These are phyloP conservation scores for Amanita thiersii DNA, from an alignment of 768 basidiomycete genomes.

Conservation along the genomic window DNA sequence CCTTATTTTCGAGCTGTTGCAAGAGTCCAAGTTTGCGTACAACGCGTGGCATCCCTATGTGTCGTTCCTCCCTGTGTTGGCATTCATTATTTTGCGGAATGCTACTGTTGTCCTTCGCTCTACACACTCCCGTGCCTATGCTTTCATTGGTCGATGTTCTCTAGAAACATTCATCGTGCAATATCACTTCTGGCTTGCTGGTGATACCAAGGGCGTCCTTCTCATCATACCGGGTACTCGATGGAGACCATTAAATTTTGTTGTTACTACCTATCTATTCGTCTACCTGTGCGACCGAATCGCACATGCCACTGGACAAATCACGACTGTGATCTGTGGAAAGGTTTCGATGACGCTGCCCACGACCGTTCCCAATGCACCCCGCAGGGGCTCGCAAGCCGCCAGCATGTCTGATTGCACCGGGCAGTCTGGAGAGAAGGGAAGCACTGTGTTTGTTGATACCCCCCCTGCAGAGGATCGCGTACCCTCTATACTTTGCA, in stretches of 20 bases:
- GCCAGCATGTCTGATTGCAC: too few species aligned
- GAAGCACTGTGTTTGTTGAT: neutral
- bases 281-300: conserved; percentile 74
- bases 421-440: too few species aligned
- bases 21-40: conserved; percentile 78
- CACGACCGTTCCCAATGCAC: conserved; percentile 16
- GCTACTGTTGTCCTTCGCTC: conserved; percentile 66
- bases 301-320: conserved; percentile 63
- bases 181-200: conserved; percentile 82
- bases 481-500: neutral
- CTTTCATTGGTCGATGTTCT: conserved; percentile 80
- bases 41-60: conserved; percentile 81
- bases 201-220: conserved; percentile 75
- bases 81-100: conserved; percentile 73
- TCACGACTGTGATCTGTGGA: conserved; percentile 54
- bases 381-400: conserved; percentile 8
- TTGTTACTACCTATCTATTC: conserved; percentile 71
- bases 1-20: conserved; percentile 71
- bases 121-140: conserved; percentile 58
- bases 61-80: conserved; percentile 72
- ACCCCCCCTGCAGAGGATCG: neutral
- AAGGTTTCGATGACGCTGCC: conserved; percentile 15
- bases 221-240: conserved; percentile 67
- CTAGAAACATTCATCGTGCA: conserved; percentile 91
- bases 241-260: conserved; percentile 72